Percentiles rank a stretch among this genome's conserved stretches.
Conservation (phyloP, 768 basidiomycete genomes). For the Mycena filopes region DNA sequence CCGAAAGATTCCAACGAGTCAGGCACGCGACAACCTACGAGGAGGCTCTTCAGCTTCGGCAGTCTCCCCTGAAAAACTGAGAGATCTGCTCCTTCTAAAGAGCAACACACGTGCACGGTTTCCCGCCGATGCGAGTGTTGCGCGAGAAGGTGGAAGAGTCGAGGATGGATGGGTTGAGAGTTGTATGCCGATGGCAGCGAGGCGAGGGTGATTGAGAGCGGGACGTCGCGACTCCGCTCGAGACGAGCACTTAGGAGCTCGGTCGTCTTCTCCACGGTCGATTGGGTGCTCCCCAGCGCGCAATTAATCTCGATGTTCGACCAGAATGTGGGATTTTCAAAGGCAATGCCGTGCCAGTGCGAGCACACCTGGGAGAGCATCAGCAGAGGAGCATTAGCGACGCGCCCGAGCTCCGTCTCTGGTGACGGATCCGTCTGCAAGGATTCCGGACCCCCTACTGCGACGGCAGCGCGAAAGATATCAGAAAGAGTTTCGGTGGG, state of each 20-base stretch:
- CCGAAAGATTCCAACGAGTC: no score
- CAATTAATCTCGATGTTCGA: background rate
- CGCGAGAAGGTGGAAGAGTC: slow-evolving; percentile 3
- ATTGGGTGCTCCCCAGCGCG: background rate
- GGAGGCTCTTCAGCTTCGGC: background rate
- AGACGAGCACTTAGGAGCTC: background rate
- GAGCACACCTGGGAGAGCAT: background rate
- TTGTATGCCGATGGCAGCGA: background rate
- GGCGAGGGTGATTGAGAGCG: background rate
- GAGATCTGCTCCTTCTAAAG: background rate
- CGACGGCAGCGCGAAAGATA: background rate
- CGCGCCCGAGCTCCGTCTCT: slow-evolving; percentile 3
- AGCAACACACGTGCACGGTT: background rate
- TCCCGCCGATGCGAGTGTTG: slow-evolving; percentile 17
- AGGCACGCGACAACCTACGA: background rate
- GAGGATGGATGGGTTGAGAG: background rate
- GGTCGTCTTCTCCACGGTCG: background rate
- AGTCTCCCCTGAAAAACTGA: background rate
- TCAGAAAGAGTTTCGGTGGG: slow-evolving; percentile 15
- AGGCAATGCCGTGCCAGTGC: background rate
- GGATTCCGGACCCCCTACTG: slow-evolving; percentile 3
- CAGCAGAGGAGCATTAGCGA: slow-evolving; percentile 15
- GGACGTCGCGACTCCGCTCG: background rate
- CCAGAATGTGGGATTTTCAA: slow-evolving; percentile 2
- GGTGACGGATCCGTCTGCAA: background rate